These are phyloP conservation scores for Dictyostelium firmibasis DNA, from an alignment of 78 protist species.

Conservation along the genomic window DNA sequence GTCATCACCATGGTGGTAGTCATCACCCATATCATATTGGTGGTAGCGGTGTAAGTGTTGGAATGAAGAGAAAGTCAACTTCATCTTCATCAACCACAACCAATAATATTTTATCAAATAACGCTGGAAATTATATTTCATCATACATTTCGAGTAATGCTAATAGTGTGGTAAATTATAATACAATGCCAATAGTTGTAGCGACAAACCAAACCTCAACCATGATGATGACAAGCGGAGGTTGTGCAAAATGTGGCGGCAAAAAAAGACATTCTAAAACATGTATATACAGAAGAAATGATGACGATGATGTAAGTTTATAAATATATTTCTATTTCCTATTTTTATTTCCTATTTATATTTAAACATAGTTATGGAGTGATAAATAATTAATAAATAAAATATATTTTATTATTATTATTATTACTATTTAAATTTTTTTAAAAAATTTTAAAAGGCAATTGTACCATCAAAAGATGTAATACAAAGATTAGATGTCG, in stretches of 20 bases:
- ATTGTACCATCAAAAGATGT: constrained; percentile 49
- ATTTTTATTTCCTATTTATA: not conserved
- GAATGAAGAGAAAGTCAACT: not conserved
- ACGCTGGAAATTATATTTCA: not conserved
- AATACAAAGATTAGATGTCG: constrained; percentile 71
- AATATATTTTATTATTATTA: no score
- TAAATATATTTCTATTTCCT: not conserved
- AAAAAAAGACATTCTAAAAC: constrained; percentile 42
- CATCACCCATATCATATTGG: not conserved
- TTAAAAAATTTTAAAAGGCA: not conserved
- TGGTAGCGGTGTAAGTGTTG: not conserved
- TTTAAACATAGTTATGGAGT: no score
- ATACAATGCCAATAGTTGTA: not conserved
- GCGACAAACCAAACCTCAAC: not conserved
- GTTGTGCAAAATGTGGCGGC: constrained; percentile 56
- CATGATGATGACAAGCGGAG: constrained; percentile 1
- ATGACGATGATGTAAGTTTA: constrained; percentile 38
- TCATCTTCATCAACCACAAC: not conserved
- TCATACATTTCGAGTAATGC: not conserved
- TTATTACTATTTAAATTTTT: no score
- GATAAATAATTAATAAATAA: not conserved
- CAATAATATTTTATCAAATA: not conserved
- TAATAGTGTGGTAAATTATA: not conserved
- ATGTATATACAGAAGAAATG: constrained; percentile 45
- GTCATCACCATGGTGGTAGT: not conserved